These are phyloP conservation scores for Calonectria crousiana DNA, from an alignment of 2,329 filamentous ascomycete species.

Conservation along the genomic window DNA sequence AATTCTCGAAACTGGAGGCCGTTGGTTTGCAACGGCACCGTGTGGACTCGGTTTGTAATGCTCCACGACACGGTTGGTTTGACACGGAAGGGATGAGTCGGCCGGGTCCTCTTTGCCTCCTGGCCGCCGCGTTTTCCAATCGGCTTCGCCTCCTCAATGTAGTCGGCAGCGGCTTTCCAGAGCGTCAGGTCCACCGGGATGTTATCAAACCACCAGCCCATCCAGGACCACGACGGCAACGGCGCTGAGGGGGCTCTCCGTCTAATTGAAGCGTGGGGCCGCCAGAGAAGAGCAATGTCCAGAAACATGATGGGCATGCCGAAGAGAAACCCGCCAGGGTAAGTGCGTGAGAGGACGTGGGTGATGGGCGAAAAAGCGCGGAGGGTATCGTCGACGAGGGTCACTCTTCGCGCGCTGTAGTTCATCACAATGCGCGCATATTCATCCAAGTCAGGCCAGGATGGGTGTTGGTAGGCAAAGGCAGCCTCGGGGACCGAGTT, in stretches of 20 bases:
- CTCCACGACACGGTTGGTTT: slow-evolving; percentile 53
- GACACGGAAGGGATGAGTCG: slow-evolving; percentile 54
- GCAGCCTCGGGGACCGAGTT: slow-evolving; percentile 48
- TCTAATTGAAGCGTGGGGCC: slow-evolving; percentile 57
- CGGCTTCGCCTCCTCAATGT: slow-evolving; percentile 53
- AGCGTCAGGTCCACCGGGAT: slow-evolving; percentile 56
- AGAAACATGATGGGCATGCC: slow-evolving; percentile 62
- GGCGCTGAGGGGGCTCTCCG: slow-evolving; percentile 52
- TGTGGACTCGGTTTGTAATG: slow-evolving; percentile 54
- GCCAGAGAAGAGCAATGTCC: slow-evolving; percentile 59
- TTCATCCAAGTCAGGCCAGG: slow-evolving; percentile 61
- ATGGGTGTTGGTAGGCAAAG: slow-evolving; percentile 54
- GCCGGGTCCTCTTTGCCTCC: slow-evolving; percentile 50
- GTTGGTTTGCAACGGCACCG: slow-evolving; percentile 50
- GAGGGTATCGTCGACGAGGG: slow-evolving; percentile 56
- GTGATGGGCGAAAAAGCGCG: slow-evolving; percentile 59
- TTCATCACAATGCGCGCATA: slow-evolving; percentile 58
- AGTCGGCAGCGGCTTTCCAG: slow-evolving; percentile 59
- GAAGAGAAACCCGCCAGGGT: slow-evolving; percentile 57
- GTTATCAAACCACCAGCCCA: slow-evolving; percentile 62
- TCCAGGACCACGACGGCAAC: slow-evolving; percentile 61
- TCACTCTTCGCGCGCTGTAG: slow-evolving; percentile 55
- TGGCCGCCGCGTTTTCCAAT: slow-evolving; percentile 47
- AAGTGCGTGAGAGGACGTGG: slow-evolving; percentile 55
- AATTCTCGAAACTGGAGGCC: slow-evolving; percentile 56